Percentiles rank a stretch among this genome's conserved stretches.
These are phyloP conservation scores for Echinochloa phyllopogon DNA, from an alignment of 176 grass and related monocot genomes.

Conservation along the genomic window DNA sequence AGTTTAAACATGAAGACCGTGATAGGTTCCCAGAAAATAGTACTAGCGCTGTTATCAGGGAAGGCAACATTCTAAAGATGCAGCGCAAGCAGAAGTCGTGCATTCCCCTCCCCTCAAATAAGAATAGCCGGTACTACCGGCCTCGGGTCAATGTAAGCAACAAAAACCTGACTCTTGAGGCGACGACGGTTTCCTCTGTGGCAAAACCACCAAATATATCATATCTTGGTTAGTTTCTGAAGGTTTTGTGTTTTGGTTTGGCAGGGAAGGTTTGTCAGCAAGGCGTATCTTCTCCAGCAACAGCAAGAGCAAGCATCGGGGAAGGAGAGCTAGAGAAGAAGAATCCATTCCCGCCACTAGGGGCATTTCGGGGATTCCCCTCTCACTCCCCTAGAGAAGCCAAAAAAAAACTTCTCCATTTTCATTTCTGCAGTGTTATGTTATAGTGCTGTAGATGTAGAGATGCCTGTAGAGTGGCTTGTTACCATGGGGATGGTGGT, in stretches of 20 bases:
- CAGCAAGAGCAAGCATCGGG: conserved; percentile 35
- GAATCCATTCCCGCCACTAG: not conserved
- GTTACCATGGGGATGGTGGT: conserved; percentile 1
- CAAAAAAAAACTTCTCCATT: conserved; percentile 27
- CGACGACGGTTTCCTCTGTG: not conserved
- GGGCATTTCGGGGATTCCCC: conserved; percentile 26
- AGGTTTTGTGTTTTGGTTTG: conserved; percentile 33
- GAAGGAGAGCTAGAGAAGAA: conserved; percentile 50
- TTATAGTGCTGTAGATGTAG: conserved; percentile 43
- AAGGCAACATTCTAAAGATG: conserved; percentile 64
- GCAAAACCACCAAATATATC: not conserved
- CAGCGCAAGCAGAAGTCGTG: conserved; percentile 82
- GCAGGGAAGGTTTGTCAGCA: conserved; percentile 86
- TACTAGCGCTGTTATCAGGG: conserved; percentile 52
- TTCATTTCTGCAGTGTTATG: conserved; percentile 39
- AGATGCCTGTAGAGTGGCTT: conserved; percentile 47
- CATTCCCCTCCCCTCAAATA: conserved; percentile 70
- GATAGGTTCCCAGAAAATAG: conserved; percentile 60
- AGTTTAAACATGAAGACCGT: conserved; percentile 64
- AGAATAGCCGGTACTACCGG: conserved; percentile 66
- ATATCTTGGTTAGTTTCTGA: not conserved
- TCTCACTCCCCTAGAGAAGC: conserved; percentile 32
- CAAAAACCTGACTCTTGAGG: conserved; percentile 18
- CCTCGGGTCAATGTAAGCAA: conserved; percentile 94
- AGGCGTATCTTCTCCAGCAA: conserved; percentile 62